phyloP scores from a whole-genome alignment of 2,329 filamentous ascomycete genomes.

The Trichoderma pleuroti region DNA sequence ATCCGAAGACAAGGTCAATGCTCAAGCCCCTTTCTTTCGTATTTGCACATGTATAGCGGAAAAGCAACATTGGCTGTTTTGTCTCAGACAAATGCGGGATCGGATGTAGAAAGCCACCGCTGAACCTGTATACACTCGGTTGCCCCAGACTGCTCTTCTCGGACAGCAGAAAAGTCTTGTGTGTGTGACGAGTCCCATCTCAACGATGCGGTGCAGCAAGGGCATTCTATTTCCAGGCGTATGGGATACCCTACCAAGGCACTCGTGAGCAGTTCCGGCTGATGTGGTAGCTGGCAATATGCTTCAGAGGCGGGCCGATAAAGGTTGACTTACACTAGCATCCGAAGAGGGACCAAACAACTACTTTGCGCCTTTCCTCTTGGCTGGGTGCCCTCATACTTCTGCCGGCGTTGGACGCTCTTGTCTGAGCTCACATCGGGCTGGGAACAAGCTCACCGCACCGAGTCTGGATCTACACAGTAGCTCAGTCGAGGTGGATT shows the following conservation, averaged over 20 bases:
- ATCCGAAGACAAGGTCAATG: background rate
- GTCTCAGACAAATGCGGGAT: constrained; percentile 9
- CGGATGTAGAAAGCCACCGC: background rate
- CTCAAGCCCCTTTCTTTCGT: too few species aligned
- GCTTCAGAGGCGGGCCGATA: background rate
- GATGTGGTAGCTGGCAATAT: background rate
- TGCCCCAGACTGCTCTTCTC: background rate
- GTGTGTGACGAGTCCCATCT: background rate
- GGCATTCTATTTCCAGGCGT: background rate
- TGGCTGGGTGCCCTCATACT: background rate
- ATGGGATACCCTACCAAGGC: background rate
- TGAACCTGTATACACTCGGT: background rate
- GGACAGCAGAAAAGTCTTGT: background rate
- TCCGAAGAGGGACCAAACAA: background rate
- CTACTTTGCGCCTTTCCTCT: background rate
- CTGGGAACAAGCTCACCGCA: background rate
- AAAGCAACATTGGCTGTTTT: background rate
- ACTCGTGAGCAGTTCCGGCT: background rate
- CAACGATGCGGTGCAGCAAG: background rate
- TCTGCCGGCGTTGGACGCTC: background rate
- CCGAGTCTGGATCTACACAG: background rate
- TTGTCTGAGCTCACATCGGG: background rate
- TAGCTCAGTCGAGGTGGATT: background rate
- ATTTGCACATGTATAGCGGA: background rate
- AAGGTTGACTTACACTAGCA: background rate